phyloP scores from a whole-genome alignment of 352 stramenopile species.

The Phytopythium helicoides region DNA sequence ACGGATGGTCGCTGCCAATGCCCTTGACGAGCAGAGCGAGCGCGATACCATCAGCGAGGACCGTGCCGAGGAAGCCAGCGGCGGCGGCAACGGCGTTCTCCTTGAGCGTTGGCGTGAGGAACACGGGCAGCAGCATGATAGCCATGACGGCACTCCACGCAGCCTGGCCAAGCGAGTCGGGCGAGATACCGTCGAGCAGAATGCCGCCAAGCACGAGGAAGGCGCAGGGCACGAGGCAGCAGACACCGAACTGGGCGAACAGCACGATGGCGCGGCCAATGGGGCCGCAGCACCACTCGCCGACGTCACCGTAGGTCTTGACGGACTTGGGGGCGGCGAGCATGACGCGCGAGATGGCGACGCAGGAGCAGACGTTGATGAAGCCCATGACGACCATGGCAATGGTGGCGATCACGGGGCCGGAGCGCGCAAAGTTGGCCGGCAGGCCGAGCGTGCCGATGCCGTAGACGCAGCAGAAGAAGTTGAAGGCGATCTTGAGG shows the following conservation, averaged over 20 bases:
- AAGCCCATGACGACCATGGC: slow-evolving; percentile 60
- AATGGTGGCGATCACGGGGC: slow-evolving; percentile 35
- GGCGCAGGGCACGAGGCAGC: slow-evolving; percentile 44
- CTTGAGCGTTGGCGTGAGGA: slow-evolving; percentile 61
- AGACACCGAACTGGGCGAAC: slow-evolving; percentile 55
- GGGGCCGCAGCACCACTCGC: slow-evolving; percentile 51
- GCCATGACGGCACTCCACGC: slow-evolving; percentile 70
- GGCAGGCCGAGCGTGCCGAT: slow-evolving; percentile 63
- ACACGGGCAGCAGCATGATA: slow-evolving; percentile 41
- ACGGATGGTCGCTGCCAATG: slow-evolving; percentile 39
- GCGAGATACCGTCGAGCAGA: slow-evolving; percentile 51
- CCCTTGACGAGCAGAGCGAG: slow-evolving; percentile 36
- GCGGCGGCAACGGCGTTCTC: slow-evolving; percentile 53
- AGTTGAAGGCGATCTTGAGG: slow-evolving; percentile 61
- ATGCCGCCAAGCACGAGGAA: slow-evolving; percentile 66
- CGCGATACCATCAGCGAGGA: slow-evolving; percentile 53
- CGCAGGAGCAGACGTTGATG: slow-evolving; percentile 57
- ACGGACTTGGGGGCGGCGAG: slow-evolving; percentile 53
- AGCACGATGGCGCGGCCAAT: slow-evolving; percentile 51
- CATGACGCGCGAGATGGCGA: slow-evolving; percentile 58
- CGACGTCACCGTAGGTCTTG: slow-evolving; percentile 61
- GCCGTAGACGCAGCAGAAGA: slow-evolving; percentile 66
- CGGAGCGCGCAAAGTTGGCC: slow-evolving; percentile 60
- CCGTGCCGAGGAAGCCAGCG: slow-evolving; percentile 47
- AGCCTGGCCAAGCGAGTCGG: slow-evolving; percentile 37